Base-by-base conservation (phyloP, 2,329 filamentous ascomycete species). In the Coniochaeta prunicola region DNA sequence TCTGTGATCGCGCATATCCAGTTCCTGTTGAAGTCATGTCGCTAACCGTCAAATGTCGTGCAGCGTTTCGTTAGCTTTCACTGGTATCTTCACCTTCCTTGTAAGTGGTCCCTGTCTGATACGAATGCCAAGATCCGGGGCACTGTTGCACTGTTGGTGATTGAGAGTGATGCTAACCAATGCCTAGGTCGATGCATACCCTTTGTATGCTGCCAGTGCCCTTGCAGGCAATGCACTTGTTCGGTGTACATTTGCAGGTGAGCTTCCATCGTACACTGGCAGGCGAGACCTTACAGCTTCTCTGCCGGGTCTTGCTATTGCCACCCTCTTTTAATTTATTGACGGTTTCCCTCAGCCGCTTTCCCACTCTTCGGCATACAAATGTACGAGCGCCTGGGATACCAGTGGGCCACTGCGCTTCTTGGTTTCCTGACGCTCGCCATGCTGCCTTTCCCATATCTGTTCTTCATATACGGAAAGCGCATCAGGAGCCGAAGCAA, bases 81-180 rank as follows among this genome's bases (percentile, higher is more conserved):
- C 85, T 59, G 91, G 91, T 57, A 85, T 96, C 64, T 96, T 96
- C 72, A 96, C 91, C 13, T 96, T 96, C 74, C 77, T 96, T 63
- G 91, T 93, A 72, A 74, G 79, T 77, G 31, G 30, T n/a, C 2
- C 21, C n/a, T 55, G 30, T n/a, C 31, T 55, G 45, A 50, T 30
- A 26, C 45, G 45, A 50, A 30, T 58, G 31, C 30, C 53, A 36
- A 54, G 53, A 33, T n/a, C 26, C n/a, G 38, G 34, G 36, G 19
- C 40, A 21, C 48, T 36, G 24, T 57, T 34, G 45, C 38, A 38
- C 28, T 26, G 69, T 68, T 69, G 66, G 66, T 58, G 53, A 56
- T 17, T 6, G 57, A 57, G 64, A 64, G 60, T 60, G 65, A 65
- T 48, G n/a, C 31, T 58, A 50, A 59, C 60, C 59, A 40, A 58